phyloP scores from a whole-genome alignment of 768 basidiomycete genomes.

The Xerocomellus dryophilus region DNA sequence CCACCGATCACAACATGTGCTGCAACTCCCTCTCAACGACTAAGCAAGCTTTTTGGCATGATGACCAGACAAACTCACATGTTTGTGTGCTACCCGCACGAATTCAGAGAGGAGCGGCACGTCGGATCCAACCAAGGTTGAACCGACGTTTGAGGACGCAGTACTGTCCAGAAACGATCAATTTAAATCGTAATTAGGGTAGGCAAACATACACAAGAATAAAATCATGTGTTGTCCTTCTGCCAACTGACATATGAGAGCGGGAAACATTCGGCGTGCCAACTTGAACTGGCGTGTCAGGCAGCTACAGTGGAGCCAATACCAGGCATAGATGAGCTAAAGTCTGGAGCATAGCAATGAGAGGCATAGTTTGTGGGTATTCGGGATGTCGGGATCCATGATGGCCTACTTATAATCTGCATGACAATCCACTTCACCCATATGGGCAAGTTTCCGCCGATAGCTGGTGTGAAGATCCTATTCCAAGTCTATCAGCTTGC shows the following conservation, averaged over 20 bases:
- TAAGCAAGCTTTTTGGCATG: background rate
- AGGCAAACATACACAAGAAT: slow-evolving; percentile 46
- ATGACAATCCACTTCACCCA: background rate
- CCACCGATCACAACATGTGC: slow-evolving; percentile 64
- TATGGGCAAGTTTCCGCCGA: background rate
- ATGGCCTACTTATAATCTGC: background rate
- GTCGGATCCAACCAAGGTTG: slow-evolving; percentile 37
- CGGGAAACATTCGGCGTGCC: slow-evolving; percentile 49
- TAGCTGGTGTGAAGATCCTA: background rate
- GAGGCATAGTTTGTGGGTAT: background rate
- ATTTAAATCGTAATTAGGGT: background rate
- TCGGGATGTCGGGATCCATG: background rate
- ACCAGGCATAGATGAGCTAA: background rate
- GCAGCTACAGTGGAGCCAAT: slow-evolving; percentile 34
- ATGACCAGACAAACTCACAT: slow-evolving; percentile 21
- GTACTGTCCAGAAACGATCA: slow-evolving; percentile 18
- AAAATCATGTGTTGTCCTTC: slow-evolving; percentile 60
- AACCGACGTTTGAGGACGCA: slow-evolving; percentile 32
- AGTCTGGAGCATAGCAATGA: background rate
- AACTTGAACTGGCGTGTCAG: slow-evolving; percentile 69
- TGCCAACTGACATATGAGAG: slow-evolving; percentile 58
- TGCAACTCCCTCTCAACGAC: slow-evolving; percentile 43
- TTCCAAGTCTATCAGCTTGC: background rate
- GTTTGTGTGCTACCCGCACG: slow-evolving; percentile 41
- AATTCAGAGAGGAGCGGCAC: slow-evolving; percentile 51